These are phyloP conservation scores for Aspergillus ellipticus DNA, from an alignment of 495 filamentous ascomycete species.

Conservation along the genomic window DNA sequence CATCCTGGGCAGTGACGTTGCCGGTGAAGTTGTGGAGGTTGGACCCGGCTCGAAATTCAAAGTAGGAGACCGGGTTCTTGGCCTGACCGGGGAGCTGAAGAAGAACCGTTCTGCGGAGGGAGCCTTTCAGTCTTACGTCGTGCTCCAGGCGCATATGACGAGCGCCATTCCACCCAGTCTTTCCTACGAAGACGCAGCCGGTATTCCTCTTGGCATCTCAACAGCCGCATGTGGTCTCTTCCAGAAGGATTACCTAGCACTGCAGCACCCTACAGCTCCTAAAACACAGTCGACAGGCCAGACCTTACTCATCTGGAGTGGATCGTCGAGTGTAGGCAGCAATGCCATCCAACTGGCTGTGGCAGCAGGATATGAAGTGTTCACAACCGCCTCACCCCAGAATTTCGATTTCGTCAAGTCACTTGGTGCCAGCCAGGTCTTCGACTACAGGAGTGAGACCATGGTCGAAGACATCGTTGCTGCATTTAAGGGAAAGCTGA, in stretches of 20 bases:
- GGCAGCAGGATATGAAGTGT: constrained; percentile 54
- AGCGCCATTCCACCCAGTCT: not conserved
- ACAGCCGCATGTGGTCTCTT: constrained; percentile 55
- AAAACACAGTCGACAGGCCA: constrained; percentile 26
- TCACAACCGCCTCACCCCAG: constrained; percentile 48
- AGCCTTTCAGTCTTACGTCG: constrained; percentile 27
- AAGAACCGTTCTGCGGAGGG: constrained; percentile 9
- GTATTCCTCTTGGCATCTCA: constrained; percentile 41
- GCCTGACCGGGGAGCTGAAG: not conserved
- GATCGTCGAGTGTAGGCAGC: constrained; percentile 53
- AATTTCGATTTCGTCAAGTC: constrained; percentile 51
- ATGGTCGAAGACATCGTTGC: constrained; percentile 26
- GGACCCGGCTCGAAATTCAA: constrained; percentile 31
- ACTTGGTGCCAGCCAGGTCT: constrained; percentile 51
- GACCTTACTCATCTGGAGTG: constrained; percentile 56
- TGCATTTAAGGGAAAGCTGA: constrained; percentile 16
- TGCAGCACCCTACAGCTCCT: constrained; percentile 31
- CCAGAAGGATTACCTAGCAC: constrained; percentile 37
- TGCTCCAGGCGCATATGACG: constrained; percentile 6
- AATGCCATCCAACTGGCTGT: constrained; percentile 58
- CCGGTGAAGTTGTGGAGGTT: constrained; percentile 51
- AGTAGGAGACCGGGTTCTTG: constrained; percentile 27
- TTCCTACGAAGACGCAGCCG: constrained; percentile 24
- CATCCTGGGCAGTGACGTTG: constrained; percentile 52
- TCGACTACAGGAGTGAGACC: constrained; percentile 51